A percentile compares a stretch with the other conserved stretches of the same genome.
Evolutionary conservation across 2,329 filamentous ascomycete genomes (phyloP).

Genomic region (Chlorencoelia australis): DNA sequence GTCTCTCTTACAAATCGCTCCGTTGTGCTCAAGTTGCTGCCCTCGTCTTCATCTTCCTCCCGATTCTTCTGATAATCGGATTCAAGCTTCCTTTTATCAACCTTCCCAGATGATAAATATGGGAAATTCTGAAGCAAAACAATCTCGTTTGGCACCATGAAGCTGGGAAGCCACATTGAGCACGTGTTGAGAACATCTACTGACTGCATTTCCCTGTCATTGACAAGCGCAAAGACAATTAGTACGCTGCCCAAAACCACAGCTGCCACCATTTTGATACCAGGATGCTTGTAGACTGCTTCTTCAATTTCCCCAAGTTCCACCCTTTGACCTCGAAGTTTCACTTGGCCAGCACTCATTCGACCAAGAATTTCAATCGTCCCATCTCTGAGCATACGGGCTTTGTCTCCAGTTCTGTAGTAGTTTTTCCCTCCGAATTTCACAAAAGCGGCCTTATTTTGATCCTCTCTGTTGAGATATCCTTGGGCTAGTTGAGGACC

Average conservation of each 20-base stretch:
- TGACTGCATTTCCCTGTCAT: conserved; percentile 26
- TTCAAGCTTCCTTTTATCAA: conserved; percentile 59
- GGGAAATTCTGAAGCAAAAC: conserved; percentile 56
- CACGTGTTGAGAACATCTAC: conserved; percentile 48
- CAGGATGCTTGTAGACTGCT: conserved; percentile 48
- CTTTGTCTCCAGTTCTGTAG: conserved; percentile 82
- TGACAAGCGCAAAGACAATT: conserved; percentile 54
- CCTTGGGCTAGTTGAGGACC: conserved; percentile 69
- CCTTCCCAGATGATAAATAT: conserved; percentile 72
- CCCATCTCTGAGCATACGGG: conserved; percentile 54
- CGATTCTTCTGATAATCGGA: conserved; percentile 37
- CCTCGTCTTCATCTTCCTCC: conserved; percentile 6
- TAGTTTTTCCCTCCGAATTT: conserved; percentile 51
- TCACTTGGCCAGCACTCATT: conserved; percentile 72
- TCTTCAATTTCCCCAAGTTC: conserved; percentile 74
- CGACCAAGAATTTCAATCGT: conserved; percentile 76
- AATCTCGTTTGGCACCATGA: conserved; percentile 74
- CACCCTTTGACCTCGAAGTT: conserved; percentile 73
- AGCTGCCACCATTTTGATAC: conserved; percentile 56
- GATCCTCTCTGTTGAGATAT: conserved; percentile 72
- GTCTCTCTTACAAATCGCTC: conserved; percentile 12
- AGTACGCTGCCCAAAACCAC: conserved; percentile 57
- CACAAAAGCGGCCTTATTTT: conserved; percentile 65
- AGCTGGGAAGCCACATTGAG: conserved; percentile 65
- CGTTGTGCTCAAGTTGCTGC: conserved; percentile 21